Conservation (phyloP, 495 filamentous ascomycete genomes). For the Neurospora tetraspora region DNA sequence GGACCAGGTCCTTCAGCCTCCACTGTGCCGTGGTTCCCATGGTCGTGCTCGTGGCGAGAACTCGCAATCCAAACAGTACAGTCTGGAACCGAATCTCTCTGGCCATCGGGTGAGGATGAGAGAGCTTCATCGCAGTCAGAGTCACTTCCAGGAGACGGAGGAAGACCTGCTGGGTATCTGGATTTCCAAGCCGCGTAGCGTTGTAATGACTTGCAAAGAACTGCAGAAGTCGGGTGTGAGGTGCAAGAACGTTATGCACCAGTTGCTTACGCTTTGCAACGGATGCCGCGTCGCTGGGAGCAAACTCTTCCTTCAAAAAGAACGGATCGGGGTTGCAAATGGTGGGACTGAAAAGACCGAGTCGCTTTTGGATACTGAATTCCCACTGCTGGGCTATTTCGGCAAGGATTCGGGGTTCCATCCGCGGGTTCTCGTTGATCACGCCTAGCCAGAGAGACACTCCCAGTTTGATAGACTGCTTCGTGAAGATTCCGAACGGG, state of each 20-base stretch:
- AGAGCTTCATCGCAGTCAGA: conserved; percentile 56
- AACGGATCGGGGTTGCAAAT: conserved; percentile 82
- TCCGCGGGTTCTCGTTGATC: conserved; percentile 87
- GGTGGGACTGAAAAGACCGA: conserved; percentile 69
- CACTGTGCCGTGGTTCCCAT: conserved; percentile 51
- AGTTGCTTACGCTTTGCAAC: conserved; percentile 63
- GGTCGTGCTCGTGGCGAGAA: conserved; percentile 59
- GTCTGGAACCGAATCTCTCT: conserved; percentile 86
- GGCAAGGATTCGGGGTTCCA: conserved; percentile 71
- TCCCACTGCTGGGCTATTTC: conserved; percentile 88
- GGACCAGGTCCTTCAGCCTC: conserved; percentile 75
- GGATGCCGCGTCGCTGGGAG: conserved; percentile 75
- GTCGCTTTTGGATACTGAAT: conserved; percentile 56
- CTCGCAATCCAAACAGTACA: conserved; percentile 66
- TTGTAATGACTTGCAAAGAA: conserved; percentile 92
- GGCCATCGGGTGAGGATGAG: conserved; percentile 72
- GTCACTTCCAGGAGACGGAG: conserved; percentile 68
- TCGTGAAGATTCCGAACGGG: conserved; percentile 85
- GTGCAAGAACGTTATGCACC: conserved; percentile 69
- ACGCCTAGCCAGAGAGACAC: conserved; percentile 93
- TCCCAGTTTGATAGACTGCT: conserved; percentile 89
- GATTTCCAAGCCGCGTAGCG: conserved; percentile 70
- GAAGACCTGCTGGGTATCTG: conserved; percentile 71
- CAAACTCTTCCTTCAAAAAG: conserved; percentile 82
- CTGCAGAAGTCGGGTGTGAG: conserved; percentile 76